Evolutionary conservation across 129 eudicot species (phyloP).

Genomic region (Chrysanthemum makinoi): DNA sequence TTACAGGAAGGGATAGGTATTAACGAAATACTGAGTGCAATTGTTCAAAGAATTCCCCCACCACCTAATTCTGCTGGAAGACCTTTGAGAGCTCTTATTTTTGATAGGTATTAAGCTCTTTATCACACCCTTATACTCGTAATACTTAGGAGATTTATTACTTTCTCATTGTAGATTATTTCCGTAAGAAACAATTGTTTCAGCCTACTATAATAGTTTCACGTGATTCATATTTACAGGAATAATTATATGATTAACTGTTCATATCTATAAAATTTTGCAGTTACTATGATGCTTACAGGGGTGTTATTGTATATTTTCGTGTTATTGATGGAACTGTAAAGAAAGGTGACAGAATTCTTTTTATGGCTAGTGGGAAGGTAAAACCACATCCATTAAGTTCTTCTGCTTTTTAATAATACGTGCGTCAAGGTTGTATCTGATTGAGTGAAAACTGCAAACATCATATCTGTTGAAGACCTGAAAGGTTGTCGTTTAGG

Average conservation of each 20-base stretch:
- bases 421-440: neutral
- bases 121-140: neutral
- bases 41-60: constrained; percentile 83
- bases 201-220: constrained; percentile 14
- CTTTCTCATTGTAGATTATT: constrained; percentile 2
- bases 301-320: constrained; percentile 96
- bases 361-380: constrained; percentile 97
- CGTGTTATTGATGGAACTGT: constrained; percentile 93
- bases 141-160: neutral
- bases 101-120: constrained; percentile 73
- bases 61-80: constrained; percentile 70
- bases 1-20: constrained; percentile 95
- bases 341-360: constrained; percentile 84
- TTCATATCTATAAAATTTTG: constrained; percentile 34
- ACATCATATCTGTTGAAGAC: constrained; percentile 12
- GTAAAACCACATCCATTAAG: constrained; percentile 29
- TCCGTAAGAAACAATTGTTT: too few relatives aligned
- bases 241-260: constrained; percentile 19
- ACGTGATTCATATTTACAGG: neutral
- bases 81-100: constrained; percentile 96
- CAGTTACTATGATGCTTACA: constrained; percentile 96
- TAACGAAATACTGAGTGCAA: constrained; percentile 72
- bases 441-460: constrained; percentile 19
- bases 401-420: neutral
- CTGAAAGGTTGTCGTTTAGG: constrained; percentile 13